A percentile compares a stretch with the other conserved stretches of the same genome.
phyloP scores from a whole-genome alignment of 148 eudicot species.

The Camellia sinensis region DNA sequence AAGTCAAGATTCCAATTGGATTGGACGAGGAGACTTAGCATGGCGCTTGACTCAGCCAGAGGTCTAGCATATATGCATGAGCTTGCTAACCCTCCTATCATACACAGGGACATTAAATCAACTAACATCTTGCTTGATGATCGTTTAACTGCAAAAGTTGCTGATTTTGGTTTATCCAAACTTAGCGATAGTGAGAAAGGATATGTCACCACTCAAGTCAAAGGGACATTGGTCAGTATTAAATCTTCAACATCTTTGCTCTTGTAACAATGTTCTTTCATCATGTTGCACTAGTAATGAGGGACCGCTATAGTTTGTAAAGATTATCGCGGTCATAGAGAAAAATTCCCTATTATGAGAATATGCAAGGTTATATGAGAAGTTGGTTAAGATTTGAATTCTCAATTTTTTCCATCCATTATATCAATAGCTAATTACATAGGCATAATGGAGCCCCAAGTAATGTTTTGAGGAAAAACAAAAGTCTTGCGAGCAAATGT shows the following conservation, averaged over 20 bases:
- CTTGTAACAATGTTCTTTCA: not conserved
- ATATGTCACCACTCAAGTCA: slow-evolving; percentile 51
- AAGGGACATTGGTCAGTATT: slow-evolving; percentile 58
- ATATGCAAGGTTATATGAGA: not conserved
- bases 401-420: not conserved
- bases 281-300: not conserved
- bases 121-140: slow-evolving; percentile 39
- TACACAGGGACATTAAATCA: slow-evolving; percentile 44
- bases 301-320: not conserved
- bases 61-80: slow-evolving; percentile 20
- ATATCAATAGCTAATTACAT: not conserved
- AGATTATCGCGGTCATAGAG: not conserved
- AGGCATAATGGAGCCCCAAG: too few species aligned
- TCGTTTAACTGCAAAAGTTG: slow-evolving; percentile 37
- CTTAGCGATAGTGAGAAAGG: slow-evolving; percentile 41
- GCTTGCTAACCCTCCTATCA: slow-evolving; percentile 20
- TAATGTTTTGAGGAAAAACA: too few species aligned
- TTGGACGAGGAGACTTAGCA: slow-evolving; percentile 15
- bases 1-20: not conserved
- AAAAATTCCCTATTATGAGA: not conserved
- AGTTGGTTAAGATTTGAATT: not conserved
- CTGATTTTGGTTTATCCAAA: slow-evolving; percentile 56
- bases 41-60: slow-evolving; percentile 18
- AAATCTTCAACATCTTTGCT: slow-evolving; percentile 3
- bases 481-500: too few species aligned